Base-by-base conservation (phyloP, 257 asterid genomes). In the Salvia splendens region DNA sequence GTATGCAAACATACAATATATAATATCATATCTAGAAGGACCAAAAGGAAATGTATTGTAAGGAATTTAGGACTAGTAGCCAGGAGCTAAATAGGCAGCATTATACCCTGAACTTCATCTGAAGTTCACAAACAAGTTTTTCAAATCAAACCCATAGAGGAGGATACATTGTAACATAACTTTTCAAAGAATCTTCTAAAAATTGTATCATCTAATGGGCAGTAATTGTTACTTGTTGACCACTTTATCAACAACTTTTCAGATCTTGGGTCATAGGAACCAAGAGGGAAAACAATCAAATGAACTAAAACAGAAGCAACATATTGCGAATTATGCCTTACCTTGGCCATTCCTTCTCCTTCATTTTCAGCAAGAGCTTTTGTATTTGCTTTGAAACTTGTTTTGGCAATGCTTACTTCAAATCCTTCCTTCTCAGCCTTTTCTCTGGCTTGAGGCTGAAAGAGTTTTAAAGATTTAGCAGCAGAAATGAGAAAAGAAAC, bases 311-410 rank as follows among this genome's bases (percentile, higher is more conserved):
- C 15, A 6, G 75, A 49, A 53, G 60, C 32, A 73, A 61, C 73
- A 61, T 42, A 64, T 56, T 2, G 24, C 67, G 78, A 65, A 61
- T 42, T 38, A 53, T 33, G 70, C 71, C 62, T 67, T 73, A 91
- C 97, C 95, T 88, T 91, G 70, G 97, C 97, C 68, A 91, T 71
- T 77, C 97, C 97, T 80, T 91, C 97, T 48, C 88, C 95, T 85
- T 91, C 95, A 85, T 91, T 88, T 79, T 91, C 97, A 75, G 95
- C 97, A 38, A 91, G 89, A 56, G 97, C 97, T 78, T 91, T 91
- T 46, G 95, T 91, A 86, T 91, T 91, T 6, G 97, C 96, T 85
- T 91, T 91, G 82, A 91, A 91, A 80, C 92, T 91, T 72, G 96
- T 88, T 88, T 88, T 91, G 55, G 87, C 89, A 55, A 91, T 67